Percentiles rank a stretch among this genome's conserved stretches.
Evolutionary conservation across 2,329 filamentous ascomycete genomes (phyloP).

Genomic region (Grosmannia clavigera): DNA sequence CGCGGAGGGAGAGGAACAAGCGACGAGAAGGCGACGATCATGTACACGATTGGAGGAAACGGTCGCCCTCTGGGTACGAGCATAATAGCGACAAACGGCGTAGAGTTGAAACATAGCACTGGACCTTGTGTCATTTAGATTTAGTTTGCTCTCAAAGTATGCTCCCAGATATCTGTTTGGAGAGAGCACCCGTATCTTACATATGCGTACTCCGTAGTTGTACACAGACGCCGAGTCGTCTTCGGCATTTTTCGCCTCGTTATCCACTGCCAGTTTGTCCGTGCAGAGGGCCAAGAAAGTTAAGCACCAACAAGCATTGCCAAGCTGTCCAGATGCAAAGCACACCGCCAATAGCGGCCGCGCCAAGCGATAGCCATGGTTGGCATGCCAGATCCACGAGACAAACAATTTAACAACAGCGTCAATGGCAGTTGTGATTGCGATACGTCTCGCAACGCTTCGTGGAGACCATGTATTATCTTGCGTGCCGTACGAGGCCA

Average conservation of each 20-base stretch:
- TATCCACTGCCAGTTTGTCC: neutral
- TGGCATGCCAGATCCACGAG: neutral
- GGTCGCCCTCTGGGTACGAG: conserved; percentile 41
- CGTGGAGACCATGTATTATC: too few relatives aligned
- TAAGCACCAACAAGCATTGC: neutral
- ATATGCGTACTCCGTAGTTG: too few relatives aligned
- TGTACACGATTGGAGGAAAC: conserved; percentile 36
- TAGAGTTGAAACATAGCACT: conserved; percentile 30
- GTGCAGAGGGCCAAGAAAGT: neutral
- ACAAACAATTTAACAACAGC: neutral
- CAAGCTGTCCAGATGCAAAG: neutral
- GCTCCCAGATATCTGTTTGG: neutral
- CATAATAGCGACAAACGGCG: conserved; percentile 43
- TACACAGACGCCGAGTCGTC: too few relatives aligned
- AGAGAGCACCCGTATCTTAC: too few relatives aligned
- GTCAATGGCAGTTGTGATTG: too few relatives aligned
- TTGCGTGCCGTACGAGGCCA: neutral
- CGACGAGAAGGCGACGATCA: conserved; percentile 28
- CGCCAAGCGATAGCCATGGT: neutral
- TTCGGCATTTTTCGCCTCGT: too few relatives aligned
- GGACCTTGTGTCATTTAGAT: neutral
- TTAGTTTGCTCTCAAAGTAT: neutral
- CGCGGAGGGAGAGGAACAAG: conserved; percentile 17
- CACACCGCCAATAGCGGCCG: neutral
- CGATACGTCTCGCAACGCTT: too few relatives aligned